Evolutionary conservation across 1,284 basidiomycete species (phyloP).

Genomic region (Tilletia horrida): DNA sequence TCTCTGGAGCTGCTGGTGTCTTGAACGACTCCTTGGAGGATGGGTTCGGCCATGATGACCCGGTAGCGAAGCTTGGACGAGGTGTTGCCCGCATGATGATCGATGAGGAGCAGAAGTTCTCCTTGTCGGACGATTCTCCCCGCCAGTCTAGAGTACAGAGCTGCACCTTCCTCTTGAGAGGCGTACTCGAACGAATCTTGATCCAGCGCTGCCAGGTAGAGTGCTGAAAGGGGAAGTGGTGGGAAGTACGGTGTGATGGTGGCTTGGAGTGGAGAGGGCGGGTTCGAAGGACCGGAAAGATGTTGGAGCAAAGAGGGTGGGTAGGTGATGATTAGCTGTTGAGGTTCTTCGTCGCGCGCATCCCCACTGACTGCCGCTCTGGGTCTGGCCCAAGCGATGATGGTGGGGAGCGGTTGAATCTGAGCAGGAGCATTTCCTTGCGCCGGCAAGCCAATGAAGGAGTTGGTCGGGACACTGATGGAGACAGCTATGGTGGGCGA

Average conservation of each 20-base stretch:
- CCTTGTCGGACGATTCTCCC: slow-evolving; percentile 37
- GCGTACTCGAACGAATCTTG: slow-evolving; percentile 29
- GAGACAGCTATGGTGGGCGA: background rate
- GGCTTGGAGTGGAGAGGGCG: background rate
- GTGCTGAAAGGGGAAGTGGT: slow-evolving; percentile 31
- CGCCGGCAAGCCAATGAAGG: background rate
- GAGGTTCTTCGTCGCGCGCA: background rate
- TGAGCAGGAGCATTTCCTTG: background rate
- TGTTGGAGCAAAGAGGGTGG: slow-evolving; percentile 1
- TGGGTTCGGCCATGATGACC: slow-evolving; percentile 44
- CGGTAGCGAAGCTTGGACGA: slow-evolving; percentile 20
- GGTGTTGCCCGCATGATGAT: background rate
- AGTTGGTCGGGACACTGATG: background rate
- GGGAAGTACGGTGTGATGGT: slow-evolving; percentile 19
- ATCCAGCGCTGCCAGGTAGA: slow-evolving; percentile 36
- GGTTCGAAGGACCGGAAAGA: background rate
- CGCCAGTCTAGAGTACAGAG: slow-evolving; percentile 25
- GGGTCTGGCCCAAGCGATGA: slow-evolving; percentile 11
- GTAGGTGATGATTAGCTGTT: background rate
- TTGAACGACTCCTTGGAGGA: slow-evolving; percentile 41
- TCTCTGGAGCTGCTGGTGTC: background rate
- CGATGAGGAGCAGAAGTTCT: slow-evolving; percentile 23
- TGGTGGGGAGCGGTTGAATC: background rate
- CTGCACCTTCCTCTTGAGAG: slow-evolving; percentile 22
- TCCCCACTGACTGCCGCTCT: background rate